Evolutionary conservation across 192 early-diverging fungal genomes (phyloP).

Genomic region (Mortierella alpina): DNA sequence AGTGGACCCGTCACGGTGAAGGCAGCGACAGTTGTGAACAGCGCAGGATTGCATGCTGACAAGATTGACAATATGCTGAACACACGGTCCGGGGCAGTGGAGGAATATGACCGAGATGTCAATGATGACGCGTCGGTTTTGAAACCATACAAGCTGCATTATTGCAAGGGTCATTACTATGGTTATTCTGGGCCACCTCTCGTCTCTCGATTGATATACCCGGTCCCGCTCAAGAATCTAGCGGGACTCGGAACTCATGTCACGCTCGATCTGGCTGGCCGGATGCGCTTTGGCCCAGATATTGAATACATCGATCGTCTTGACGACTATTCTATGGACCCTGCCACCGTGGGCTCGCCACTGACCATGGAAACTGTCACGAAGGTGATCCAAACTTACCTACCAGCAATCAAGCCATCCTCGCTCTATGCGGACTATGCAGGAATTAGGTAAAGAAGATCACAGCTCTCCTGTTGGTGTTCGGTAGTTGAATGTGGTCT

Average conservation of each 20-base stretch:
- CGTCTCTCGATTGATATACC: slow-evolving; percentile 80
- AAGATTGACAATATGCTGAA: slow-evolving; percentile 63
- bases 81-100: neutral
- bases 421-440: slow-evolving; percentile 78
- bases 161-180: slow-evolving; percentile 87
- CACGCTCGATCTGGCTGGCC: slow-evolving; percentile 81
- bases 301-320: slow-evolving; percentile 66
- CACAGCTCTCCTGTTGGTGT: neutral
- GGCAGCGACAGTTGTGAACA: slow-evolving; percentile 77
- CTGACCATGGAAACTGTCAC: slow-evolving; percentile 52
- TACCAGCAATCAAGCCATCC: slow-evolving; percentile 65
- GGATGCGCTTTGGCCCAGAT: slow-evolving; percentile 86
- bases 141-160: slow-evolving; percentile 67
- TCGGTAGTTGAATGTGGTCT: neutral
- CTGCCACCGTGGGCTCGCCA: slow-evolving; percentile 50
- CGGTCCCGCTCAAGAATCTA: slow-evolving; percentile 79
- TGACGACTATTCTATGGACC: slow-evolving; percentile 67
- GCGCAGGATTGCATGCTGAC: slow-evolving; percentile 80
- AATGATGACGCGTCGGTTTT: neutral
- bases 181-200: slow-evolving; percentile 55
- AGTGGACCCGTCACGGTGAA: slow-evolving; percentile 60
- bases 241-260: slow-evolving; percentile 81
- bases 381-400: slow-evolving; percentile 69
- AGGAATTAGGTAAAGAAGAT: slow-evolving; percentile 72
- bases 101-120: neutral